A percentile compares a stretch with the other conserved stretches of the same genome.
Evolutionary conservation across 345 rosid species (phyloP).

Genomic region (Passiflora organensis): DNA sequence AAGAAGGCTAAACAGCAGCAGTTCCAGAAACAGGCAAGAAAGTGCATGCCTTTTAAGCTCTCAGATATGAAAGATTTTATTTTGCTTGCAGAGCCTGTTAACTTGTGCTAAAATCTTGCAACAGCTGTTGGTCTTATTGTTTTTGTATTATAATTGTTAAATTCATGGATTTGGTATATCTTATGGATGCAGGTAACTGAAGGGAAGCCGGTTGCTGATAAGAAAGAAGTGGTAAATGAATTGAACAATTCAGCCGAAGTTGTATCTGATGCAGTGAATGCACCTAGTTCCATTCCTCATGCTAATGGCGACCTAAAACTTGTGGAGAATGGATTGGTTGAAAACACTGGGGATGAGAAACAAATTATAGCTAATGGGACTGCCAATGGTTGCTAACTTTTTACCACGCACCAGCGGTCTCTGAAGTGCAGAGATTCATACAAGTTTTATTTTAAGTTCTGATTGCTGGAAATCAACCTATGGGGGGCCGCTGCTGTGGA

Average conservation of each 20-base stretch:
- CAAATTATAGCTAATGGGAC: conserved; percentile 12
- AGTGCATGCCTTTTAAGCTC: background rate
- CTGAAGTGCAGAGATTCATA: conserved; percentile 1
- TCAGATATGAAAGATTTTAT: background rate
- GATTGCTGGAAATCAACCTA: too few relatives aligned
- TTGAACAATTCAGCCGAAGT: background rate
- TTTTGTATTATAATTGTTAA: conserved; percentile 39
- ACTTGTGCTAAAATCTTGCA: background rate
- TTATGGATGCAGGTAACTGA: conserved; percentile 36
- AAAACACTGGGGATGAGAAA: conserved; percentile 10
- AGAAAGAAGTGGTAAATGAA: conserved; percentile 11
- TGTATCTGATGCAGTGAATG: conserved; percentile 2
- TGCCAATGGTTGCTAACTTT: conserved; percentile 22
- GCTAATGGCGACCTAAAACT: conserved; percentile 9
- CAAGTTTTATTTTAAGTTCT: too few relatives aligned
- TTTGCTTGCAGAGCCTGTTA: background rate
- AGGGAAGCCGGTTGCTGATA: conserved; percentile 15
- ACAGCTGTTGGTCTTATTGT: too few relatives aligned
- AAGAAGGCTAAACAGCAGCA: conserved; percentile 76
- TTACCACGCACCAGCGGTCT: conserved; percentile 18
- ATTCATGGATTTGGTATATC: conserved; percentile 80
- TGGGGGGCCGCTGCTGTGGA: too few relatives aligned
- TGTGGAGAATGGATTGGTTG: background rate
- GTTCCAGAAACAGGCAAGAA: conserved; percentile 54
- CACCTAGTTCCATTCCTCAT: background rate